Evolutionary conservation across 306 rosid species (phyloP).

Genomic region (Inga oerstediana): DNA sequence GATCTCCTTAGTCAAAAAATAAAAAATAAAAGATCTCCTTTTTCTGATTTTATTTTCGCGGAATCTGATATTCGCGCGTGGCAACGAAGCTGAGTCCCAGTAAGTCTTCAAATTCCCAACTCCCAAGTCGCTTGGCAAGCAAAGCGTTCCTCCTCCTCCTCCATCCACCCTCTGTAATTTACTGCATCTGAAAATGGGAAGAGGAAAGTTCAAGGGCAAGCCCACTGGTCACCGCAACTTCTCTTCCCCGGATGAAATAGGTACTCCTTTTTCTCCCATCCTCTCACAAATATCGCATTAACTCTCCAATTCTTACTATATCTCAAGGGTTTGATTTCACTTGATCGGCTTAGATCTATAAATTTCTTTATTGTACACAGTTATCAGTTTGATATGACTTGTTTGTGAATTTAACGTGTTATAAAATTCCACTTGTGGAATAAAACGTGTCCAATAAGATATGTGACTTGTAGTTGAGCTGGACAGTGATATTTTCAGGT

Average conservation of each 20-base stretch:
- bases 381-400: not conserved
- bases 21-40: not conserved
- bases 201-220: constrained; percentile 80
- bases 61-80: constrained; percentile 19
- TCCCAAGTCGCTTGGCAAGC: not conserved
- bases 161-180: not conserved
- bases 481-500: not conserved
- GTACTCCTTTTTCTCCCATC: constrained; percentile 28
- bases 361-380: not conserved
- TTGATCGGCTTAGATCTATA: not conserved
- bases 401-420: not conserved
- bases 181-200: constrained; percentile 50
- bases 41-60: constrained; percentile 2
- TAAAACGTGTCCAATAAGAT: not conserved
- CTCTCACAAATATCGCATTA: not conserved
- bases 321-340: not conserved
- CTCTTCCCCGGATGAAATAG: constrained; percentile 67
- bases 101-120: not conserved
- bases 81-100: not conserved
- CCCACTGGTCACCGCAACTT: constrained; percentile 80
- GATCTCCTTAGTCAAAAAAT: not conserved
- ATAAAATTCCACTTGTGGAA: not conserved
- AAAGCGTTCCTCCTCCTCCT: not conserved
- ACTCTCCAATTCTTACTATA: not conserved
- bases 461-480: not conserved